Evolutionary conservation across 805 yeast genomes (phyloP).

Genomic region (Ogataea angusta): DNA sequence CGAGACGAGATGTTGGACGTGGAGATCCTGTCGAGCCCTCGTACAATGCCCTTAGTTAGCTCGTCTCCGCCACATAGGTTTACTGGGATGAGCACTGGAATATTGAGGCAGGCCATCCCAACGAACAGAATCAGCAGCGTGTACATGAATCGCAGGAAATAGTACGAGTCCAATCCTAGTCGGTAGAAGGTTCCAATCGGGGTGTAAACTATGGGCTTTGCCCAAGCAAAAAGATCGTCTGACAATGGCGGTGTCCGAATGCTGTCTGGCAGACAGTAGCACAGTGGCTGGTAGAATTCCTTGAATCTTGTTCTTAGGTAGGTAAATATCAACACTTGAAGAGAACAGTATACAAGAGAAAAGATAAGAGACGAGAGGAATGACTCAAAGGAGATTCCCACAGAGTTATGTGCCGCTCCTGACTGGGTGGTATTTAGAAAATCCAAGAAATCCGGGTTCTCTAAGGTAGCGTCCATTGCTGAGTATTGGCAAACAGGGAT

Average conservation of each 20-base stretch:
- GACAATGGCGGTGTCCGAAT: constrained; percentile 38
- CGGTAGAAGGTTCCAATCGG: constrained; percentile 42
- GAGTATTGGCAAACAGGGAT: background rate
- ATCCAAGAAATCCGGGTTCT: constrained; percentile 17
- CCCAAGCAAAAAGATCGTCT: constrained; percentile 54
- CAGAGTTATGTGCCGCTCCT: constrained; percentile 24
- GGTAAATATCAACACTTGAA: constrained; percentile 47
- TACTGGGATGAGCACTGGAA: constrained; percentile 62
- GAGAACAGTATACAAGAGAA: constrained; percentile 49
- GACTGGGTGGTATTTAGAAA: constrained; percentile 23
- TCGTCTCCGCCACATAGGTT: constrained; percentile 44
- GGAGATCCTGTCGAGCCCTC: constrained; percentile 66
- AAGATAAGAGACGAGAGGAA: constrained; percentile 54
- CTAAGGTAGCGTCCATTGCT: constrained; percentile 3
- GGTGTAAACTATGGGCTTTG: constrained; percentile 37
- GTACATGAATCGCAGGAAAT: constrained; percentile 60
- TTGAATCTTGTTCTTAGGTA: constrained; percentile 35
- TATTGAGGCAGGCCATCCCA: constrained; percentile 49
- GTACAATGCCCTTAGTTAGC: constrained; percentile 15
- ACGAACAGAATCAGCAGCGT: constrained; percentile 50
- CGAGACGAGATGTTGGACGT: constrained; percentile 63
- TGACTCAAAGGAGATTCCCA: constrained; percentile 55
- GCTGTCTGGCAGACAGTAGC: constrained; percentile 40
- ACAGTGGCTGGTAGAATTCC: constrained; percentile 54
- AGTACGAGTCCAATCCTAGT: constrained; percentile 72